Base-by-base conservation (phyloP, 129 eudicot species). In the Logfia minima region DNA sequence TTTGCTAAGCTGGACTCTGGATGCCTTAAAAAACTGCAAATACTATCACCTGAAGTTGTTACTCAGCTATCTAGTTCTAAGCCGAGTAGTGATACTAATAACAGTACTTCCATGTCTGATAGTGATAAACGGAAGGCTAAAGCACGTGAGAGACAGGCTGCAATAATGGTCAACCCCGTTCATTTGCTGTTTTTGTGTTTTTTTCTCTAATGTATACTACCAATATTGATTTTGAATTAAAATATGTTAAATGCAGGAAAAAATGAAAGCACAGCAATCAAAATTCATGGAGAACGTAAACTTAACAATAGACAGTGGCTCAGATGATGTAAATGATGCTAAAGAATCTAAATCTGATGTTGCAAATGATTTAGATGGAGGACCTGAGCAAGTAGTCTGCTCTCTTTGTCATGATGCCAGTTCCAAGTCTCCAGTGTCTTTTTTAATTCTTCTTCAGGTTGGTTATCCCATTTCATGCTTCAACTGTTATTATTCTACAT, bases 131-230 rank as follows among this genome's bases (percentile, higher is more conserved):
- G 94, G 41, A 95, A 92, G 87, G 90, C 92, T 65, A 92, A 92
- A 85, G 92, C 97, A 71, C 91, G 97, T 22, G 97, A 95, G 87
- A 91, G 97, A 84, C 97, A 92, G 78, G 96, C 99, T 92, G 99
- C 97, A 17, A 82, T 95, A 63, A 66, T 95, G 97, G 99, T 92
- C 58, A 81, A 90, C 56, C 52, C 21, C 39, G 5, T 62, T 62
- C 18, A 23, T 22, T 75, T 22, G 4, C 56, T 14, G 2, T 32
- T 56, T 66, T 8, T 24, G 13, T 37, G n/a, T 6, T 65, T 17
- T 29, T 31, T 23, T 45, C 11, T 24, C 8, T 8, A 62, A 62
- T 68, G 24, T 19, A 34, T 68, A 11, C 29, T 37, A 37, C 17
- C 51, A 8, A 68, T 35, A n/a, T 58, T 5, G 8, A 19, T 48